A percentile compares a stretch with the other conserved stretches of the same genome.
These are phyloP conservation scores for Inga oerstediana DNA, from an alignment of 306 rosid genomes.

Conservation along the genomic window DNA sequence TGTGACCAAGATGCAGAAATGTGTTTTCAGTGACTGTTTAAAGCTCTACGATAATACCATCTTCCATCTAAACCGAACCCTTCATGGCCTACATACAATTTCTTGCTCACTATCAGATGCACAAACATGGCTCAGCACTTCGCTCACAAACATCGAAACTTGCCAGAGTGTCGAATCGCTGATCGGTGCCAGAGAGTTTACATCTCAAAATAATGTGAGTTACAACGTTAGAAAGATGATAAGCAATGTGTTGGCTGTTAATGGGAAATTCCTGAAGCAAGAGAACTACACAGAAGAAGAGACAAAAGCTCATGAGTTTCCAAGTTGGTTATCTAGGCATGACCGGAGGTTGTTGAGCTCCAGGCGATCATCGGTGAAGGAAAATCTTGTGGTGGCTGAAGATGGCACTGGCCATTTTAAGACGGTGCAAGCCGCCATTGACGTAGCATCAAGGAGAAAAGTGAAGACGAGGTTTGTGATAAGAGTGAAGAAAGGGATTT, in stretches of 20 bases:
- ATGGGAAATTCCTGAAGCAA: conserved; percentile 39
- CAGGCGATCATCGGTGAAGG: conserved; percentile 24
- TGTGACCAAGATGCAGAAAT: conserved; percentile 37
- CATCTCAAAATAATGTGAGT: conserved; percentile 23
- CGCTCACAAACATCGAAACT: conserved; percentile 68
- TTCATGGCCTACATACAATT: conserved; percentile 30
- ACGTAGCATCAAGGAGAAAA: no score
- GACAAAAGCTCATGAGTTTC: conserved; percentile 31
- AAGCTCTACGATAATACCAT: conserved; percentile 66
- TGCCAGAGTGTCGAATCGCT: conserved; percentile 56
- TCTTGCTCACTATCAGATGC: conserved; percentile 54
- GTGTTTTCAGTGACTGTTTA: conserved; percentile 61
- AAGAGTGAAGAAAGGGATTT: conserved; percentile 69
- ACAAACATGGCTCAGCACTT: conserved; percentile 92
- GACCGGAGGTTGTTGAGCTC: conserved; percentile 56
- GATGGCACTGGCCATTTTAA: conserved; percentile 65
- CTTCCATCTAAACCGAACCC: conserved; percentile 65
- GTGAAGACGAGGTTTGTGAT: conserved; percentile 53
- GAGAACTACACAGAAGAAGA: neutral
- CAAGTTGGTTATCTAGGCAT: conserved; percentile 54
- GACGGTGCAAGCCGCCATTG: no score
- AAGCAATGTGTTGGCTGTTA: conserved; percentile 69
- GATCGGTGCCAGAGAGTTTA: conserved; percentile 44
- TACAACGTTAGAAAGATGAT: conserved; percentile 39
- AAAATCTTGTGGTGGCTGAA: conserved; percentile 72